Evolutionary conservation across 2,329 filamentous ascomycete species (phyloP).

Genomic region (Trichoderma endophyticum): DNA sequence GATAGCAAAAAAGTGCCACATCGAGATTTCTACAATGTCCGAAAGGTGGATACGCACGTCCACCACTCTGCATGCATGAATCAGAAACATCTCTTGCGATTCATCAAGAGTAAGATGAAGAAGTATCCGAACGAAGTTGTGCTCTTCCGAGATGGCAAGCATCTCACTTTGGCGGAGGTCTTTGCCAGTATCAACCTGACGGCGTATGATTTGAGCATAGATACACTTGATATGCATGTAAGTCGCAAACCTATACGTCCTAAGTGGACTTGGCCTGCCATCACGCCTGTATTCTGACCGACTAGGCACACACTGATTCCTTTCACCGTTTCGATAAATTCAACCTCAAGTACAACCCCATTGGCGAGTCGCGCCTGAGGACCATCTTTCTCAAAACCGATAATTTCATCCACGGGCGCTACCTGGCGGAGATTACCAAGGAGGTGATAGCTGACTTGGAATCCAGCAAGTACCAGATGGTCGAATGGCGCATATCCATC

Average conservation of each 20-base stretch:
- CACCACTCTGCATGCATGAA: slow-evolving; percentile 99
- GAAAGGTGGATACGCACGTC: slow-evolving; percentile 98
- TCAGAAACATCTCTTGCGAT: slow-evolving; percentile 94
- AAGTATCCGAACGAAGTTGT: slow-evolving; percentile 94
- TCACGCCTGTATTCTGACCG: slow-evolving; percentile 54
- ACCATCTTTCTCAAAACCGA: slow-evolving; percentile 99
- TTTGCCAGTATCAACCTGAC: slow-evolving; percentile 97
- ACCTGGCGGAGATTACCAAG: slow-evolving; percentile 95
- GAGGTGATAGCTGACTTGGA: slow-evolving; percentile 97
- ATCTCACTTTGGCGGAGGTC: slow-evolving; percentile 86
- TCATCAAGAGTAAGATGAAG: slow-evolving; percentile 99
- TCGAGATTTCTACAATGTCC: slow-evolving; percentile 97
- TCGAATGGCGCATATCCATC: slow-evolving; percentile 97
- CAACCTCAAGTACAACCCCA: slow-evolving; percentile 97
- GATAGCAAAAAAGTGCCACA: slow-evolving; percentile 98
- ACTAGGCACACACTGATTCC: slow-evolving; percentile 86
- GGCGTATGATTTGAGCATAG: slow-evolving; percentile 95
- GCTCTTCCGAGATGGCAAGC: slow-evolving; percentile 85
- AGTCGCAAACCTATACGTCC: slow-evolving; percentile 54
- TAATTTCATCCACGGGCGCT: slow-evolving; percentile 93
- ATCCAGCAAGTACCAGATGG: slow-evolving; percentile 99
- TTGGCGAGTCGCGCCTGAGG: slow-evolving; percentile 89
- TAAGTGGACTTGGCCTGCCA: slow-evolving; percentile 60
- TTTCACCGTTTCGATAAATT: slow-evolving; percentile 99
- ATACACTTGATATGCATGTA: slow-evolving; percentile 98